Conservation (phyloP, 352 stramenopile genomes). For the Saprolegnia diclina region DNA sequence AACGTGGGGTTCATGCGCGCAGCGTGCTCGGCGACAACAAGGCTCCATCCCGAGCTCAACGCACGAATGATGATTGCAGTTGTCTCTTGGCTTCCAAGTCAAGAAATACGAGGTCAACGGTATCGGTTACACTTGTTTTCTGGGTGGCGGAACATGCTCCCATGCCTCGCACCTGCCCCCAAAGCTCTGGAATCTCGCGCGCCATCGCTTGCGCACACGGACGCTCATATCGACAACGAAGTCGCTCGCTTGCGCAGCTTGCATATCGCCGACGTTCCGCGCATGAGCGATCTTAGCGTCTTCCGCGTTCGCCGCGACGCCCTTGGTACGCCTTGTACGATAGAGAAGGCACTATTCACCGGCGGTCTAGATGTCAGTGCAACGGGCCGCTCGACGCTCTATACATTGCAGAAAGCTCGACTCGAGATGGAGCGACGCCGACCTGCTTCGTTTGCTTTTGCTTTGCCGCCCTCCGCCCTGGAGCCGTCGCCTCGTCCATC, state of each 20-base stretch:
- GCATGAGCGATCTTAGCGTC: slow-evolving; percentile 10
- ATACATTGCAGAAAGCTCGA: slow-evolving; percentile 12
- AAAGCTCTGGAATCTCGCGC: neutral
- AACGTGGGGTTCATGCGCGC: too few relatives aligned
- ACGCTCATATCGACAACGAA: neutral
- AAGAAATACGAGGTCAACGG: too few relatives aligned
- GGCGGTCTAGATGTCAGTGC: neutral
- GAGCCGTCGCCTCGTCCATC: neutral
- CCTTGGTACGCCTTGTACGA: neutral
- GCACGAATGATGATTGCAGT: too few relatives aligned
- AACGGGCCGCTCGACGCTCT: neutral
- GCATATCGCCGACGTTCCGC: slow-evolving; percentile 6
- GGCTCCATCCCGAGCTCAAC: too few relatives aligned
- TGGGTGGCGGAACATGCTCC: too few relatives aligned
- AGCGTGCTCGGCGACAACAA: too few relatives aligned
- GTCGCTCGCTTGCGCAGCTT: neutral
- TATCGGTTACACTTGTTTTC: too few relatives aligned
- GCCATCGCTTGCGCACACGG: neutral
- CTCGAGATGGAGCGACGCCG: slow-evolving; percentile 6
- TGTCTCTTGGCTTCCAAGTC: too few relatives aligned
- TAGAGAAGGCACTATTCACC: neutral
- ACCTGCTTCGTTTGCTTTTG: neutral
- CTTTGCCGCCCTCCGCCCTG: neutral
- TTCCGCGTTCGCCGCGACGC: slow-evolving; percentile 4
- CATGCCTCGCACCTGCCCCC: too few relatives aligned